Evolutionary conservation across 2,329 filamentous ascomycete species (phyloP), one percentile per base, ranked within the genome.

Genomic region (Colletotrichum liriopes): DNA sequence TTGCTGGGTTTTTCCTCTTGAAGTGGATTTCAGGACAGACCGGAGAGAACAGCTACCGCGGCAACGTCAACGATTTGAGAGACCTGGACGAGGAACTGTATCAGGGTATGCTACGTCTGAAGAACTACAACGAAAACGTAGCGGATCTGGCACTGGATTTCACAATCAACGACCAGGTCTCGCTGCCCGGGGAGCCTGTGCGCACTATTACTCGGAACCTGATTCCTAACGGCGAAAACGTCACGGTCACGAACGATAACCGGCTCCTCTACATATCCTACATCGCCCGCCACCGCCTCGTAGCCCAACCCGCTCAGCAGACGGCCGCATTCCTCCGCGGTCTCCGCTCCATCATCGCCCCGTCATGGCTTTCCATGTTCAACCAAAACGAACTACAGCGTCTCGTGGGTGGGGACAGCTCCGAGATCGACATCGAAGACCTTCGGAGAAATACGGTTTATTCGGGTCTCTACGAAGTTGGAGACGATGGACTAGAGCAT

Each of bases 321-420:
- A 98, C 95, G 0, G 88, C 91, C 29, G 94, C 95, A 1, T 99
- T 99, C 81, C 88, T 99, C 9, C 91, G 91, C 67, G 96, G 96
- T 0, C 90, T 99, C 1, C 91, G 93, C 29, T 88, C 92, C 75
- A 97, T 99, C 79, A 96, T 99, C 75, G 93, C 95, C 71, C 95
- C 96, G 0, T 90, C 91, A 4, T 99, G 96, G 96, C 88, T 99
- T 5, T 95, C 93, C 77, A 98, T 99, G 96, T 99, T 99, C 86
- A 99, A 99, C 81, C 96, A 98, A 81, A 91, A 91, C 3, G 96
- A 99, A 81, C 88, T 99, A 5, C 96, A 98, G 83, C 96, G 94
- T 1, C 91, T 99, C 7, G 93, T 99, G 20, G 94, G 95, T 65
- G 96, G 96, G 54, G 95, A 97, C 77, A 92, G 91, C 37, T 92